Percentiles rank a stretch among this genome's conserved stretches.
These are phyloP conservation scores for Jaapia argillacea DNA, from an alignment of 768 basidiomycete species.

Conservation along the genomic window DNA sequence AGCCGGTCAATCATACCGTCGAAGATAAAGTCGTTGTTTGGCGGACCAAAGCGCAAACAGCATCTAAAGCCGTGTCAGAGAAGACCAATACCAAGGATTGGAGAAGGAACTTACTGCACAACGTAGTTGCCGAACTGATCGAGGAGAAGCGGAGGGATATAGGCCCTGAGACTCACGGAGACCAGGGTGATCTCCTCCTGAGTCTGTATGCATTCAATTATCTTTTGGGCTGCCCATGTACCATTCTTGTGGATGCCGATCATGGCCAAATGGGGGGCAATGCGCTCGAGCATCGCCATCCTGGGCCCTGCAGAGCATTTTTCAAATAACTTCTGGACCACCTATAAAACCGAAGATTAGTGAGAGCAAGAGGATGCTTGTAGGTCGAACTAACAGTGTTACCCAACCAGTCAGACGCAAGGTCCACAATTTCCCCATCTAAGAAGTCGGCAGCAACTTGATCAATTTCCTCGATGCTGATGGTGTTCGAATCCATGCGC, in stretches of 20 bases:
- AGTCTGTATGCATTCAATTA: constrained; percentile 87
- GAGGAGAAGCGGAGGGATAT: constrained; percentile 85
- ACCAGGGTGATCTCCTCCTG: constrained; percentile 83
- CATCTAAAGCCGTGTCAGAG: constrained; percentile 36
- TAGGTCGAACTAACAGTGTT: constrained; percentile 58
- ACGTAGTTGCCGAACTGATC: constrained; percentile 95
- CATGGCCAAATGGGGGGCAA: constrained; percentile 89
- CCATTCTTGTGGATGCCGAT: constrained; percentile 99
- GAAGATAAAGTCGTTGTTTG: constrained; percentile 91
- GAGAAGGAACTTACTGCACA: constrained; percentile 56
- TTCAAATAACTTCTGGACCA: constrained; percentile 97
- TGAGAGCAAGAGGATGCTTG: neutral
- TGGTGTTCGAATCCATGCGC: constrained; percentile 82
- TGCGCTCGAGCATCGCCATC: constrained; percentile 87
- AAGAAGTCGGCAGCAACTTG: constrained; percentile 84
- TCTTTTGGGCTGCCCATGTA: constrained; percentile 99
- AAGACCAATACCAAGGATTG: constrained; percentile 4
- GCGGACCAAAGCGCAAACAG: constrained; percentile 84
- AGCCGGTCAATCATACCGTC: constrained; percentile 96
- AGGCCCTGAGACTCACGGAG: constrained; percentile 80
- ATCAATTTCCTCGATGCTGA: constrained; percentile 81
- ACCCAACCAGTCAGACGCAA: constrained; percentile 96
- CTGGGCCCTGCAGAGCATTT: constrained; percentile 69
- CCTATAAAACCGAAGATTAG: constrained; percentile 29
- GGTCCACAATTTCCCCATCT: constrained; percentile 89